Conservation (phyloP, 2,329 filamentous ascomycete species). For the Nemania sp. region DNA sequence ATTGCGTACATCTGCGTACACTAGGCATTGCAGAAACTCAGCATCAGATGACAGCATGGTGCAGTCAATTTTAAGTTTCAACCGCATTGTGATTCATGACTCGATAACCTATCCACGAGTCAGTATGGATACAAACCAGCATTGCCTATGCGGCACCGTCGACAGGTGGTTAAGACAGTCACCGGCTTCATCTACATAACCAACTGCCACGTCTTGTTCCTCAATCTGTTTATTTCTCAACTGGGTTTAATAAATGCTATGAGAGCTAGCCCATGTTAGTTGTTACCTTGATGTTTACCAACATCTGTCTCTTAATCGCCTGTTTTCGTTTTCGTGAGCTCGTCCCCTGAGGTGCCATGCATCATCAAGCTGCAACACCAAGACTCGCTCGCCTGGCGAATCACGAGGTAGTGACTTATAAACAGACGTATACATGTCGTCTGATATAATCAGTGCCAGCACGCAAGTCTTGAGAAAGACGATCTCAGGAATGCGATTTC, state of each 20-base stretch:
- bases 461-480: neutral
- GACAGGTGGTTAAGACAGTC: neutral
- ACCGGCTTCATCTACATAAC: neutral
- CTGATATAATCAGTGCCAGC: neutral
- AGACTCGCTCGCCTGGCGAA: neutral
- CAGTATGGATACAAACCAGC: neutral
- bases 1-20: neutral
- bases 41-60: slow-evolving; percentile 8
- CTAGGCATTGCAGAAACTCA: neutral
- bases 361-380: neutral
- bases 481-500: neutral
- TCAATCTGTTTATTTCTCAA: too few species aligned
- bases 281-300: neutral
- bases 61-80: slow-evolving; percentile 3
- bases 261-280: too few species aligned
- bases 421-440: neutral
- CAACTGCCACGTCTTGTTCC: neutral
- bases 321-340: neutral
- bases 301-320: neutral
- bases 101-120: slow-evolving; percentile 9
- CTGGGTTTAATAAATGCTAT: too few species aligned
- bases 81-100: slow-evolving; percentile 7
- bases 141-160: neutral
- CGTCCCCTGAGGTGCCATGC: neutral
- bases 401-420: slow-evolving; percentile 1